Evolutionary conservation across 768 basidiomycete species (phyloP).

Genomic region (Steccherinum ochraceum): DNA sequence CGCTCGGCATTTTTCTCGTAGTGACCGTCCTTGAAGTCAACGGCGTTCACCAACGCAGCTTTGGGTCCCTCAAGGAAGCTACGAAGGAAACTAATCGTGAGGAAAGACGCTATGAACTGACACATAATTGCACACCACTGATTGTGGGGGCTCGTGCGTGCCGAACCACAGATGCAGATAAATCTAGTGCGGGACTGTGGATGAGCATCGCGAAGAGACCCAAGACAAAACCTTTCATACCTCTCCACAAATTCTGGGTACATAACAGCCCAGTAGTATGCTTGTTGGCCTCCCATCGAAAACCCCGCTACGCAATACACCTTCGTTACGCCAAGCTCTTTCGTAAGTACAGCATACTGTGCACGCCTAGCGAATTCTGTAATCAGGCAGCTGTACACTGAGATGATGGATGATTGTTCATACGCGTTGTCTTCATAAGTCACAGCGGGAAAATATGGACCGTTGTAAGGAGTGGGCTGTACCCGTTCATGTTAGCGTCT

Average conservation of each 20-base stretch:
- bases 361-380: conserved; percentile 33
- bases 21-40: conserved; percentile 49
- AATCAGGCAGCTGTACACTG: neutral
- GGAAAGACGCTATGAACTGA: neutral
- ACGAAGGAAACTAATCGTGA: neutral
- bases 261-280: conserved; percentile 51
- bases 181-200: conserved; percentile 30
- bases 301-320: conserved; percentile 45
- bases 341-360: conserved; percentile 48
- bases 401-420: neutral
- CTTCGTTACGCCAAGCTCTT: conserved; percentile 38
- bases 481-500: too few relatives aligned
- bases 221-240: too few relatives aligned
- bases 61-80: conserved; percentile 59
- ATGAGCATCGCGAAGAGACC: conserved; percentile 40
- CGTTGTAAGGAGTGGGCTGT: conserved; percentile 49
- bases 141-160: conserved; percentile 50
- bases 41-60: conserved; percentile 45
- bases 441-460: conserved; percentile 51
- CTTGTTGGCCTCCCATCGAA: conserved; percentile 56
- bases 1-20: conserved; percentile 40
- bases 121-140: conserved; percentile 32
- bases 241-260: conserved; percentile 52
- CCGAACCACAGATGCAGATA: conserved; percentile 46
- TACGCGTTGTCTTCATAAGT: conserved; percentile 56